Evolutionary conservation across 345 rosid species (phyloP).

Genomic region (Syzygium oleosum): DNA sequence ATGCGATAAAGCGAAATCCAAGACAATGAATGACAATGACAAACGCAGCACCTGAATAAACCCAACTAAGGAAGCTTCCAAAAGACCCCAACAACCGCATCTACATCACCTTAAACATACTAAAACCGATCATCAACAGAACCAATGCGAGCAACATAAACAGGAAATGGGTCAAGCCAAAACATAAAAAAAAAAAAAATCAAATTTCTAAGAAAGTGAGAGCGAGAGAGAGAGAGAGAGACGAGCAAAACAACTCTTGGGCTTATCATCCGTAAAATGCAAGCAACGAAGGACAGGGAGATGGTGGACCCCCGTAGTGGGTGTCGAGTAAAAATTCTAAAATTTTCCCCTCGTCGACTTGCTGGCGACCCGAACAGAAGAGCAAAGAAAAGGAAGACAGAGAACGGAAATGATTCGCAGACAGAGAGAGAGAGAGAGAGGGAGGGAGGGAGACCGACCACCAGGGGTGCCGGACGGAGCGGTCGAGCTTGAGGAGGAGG

Average conservation of each 20-base stretch:
- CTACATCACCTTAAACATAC: not conserved
- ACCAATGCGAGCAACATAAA: not conserved
- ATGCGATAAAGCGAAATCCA: not conserved
- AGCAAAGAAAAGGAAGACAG: slow-evolving; percentile 1
- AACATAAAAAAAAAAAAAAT: not conserved
- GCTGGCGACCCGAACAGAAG: not conserved
- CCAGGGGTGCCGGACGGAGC: slow-evolving; percentile 50
- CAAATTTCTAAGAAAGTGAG: not conserved
- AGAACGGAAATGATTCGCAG: not conserved
- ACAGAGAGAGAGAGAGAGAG: not conserved
- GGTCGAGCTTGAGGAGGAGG: slow-evolving; percentile 70
- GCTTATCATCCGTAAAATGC: not conserved
- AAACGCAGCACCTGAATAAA: not conserved
- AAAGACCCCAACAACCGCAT: too few relatives aligned
- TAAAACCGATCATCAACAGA: not conserved
- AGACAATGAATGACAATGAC: not conserved
- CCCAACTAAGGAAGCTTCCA: not conserved
- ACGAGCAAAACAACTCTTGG: not conserved
- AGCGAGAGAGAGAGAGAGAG: not conserved
- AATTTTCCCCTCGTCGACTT: not conserved
- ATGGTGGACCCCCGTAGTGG: not conserved
- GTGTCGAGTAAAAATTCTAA: not conserved
- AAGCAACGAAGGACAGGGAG: not conserved
- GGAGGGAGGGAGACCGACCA: slow-evolving; percentile 28
- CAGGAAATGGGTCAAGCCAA: not conserved